A percentile compares a stretch with the other conserved stretches of the same genome.
These are phyloP conservation scores for Pinus tabuliformis DNA, from an alignment of 75 land plant species.

Conservation along the genomic window DNA sequence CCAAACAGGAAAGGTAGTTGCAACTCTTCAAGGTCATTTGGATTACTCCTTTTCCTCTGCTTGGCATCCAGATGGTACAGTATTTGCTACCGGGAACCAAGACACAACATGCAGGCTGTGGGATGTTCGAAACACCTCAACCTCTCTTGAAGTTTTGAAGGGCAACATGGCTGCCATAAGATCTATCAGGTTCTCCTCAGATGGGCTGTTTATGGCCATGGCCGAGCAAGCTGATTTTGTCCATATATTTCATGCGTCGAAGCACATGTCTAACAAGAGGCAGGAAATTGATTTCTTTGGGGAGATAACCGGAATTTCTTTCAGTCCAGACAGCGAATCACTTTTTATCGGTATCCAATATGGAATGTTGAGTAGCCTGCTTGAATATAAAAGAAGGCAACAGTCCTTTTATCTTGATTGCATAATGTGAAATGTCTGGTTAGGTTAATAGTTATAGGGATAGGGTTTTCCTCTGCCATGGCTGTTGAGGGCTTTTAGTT, in stretches of 20 bases:
- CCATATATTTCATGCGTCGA: slow-evolving; percentile 53
- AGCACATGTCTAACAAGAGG: slow-evolving; percentile 32
- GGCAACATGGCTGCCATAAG: slow-evolving; percentile 73
- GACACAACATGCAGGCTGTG: slow-evolving; percentile 81
- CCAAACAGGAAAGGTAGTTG: slow-evolving; percentile 66
- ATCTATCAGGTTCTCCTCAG: slow-evolving; percentile 57
- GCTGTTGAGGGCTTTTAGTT: too few relatives aligned
- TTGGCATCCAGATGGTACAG: slow-evolving; percentile 72
- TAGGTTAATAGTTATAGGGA: too few relatives aligned
- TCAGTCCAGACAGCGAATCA: slow-evolving; percentile 87
- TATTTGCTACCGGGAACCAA: slow-evolving; percentile 81
- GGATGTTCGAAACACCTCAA: slow-evolving; percentile 55
- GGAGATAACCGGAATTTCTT: slow-evolving; percentile 86
- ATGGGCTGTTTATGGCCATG: slow-evolving; percentile 64
- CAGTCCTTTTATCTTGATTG: slow-evolving; percentile 56
- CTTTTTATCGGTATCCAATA: slow-evolving; percentile 81
- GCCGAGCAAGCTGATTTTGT: slow-evolving; percentile 85
- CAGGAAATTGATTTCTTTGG: slow-evolving; percentile 76
- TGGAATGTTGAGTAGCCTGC: slow-evolving; percentile 74
- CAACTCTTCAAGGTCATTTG: slow-evolving; percentile 52
- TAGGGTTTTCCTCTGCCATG: too few relatives aligned
- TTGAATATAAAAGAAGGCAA: slow-evolving; percentile 61
- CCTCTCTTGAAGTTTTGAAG: slow-evolving; percentile 49
- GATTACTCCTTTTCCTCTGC: slow-evolving; percentile 86
- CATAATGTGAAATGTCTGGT: neutral